Base-by-base conservation (phyloP, 306 rosid genomes). In the Sophora flavescens region DNA sequence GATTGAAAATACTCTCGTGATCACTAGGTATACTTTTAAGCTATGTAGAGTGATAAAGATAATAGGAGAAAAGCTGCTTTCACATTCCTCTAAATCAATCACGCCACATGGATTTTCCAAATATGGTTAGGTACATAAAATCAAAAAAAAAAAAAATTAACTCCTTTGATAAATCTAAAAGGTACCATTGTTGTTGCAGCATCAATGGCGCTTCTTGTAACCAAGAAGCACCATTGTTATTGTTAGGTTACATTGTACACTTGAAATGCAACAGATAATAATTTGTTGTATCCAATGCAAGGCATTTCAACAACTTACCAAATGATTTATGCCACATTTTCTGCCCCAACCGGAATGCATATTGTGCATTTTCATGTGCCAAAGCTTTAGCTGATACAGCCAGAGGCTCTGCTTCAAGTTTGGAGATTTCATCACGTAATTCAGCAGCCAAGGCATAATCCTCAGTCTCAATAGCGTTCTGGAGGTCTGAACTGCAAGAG, bases 311-410 rank as follows among this genome's bases (percentile, higher is more conserved):
- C 26, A 48, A 61, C 60, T 30, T 75, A 87, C 98, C 96, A 81
- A 91, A 91, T 38, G 8, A 38, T 86, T 83, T 92, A 72, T 94
- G 97, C 84, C 51, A 82, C 81, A 91, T 93, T 87, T 85, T 94
- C 87, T 94, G 98, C 65, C 98, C 98, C 88, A 94, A 81, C 32
- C 95, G 93, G 76, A 87, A 94, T 50, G 81, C 69, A 79, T 91
- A 94, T 65, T 89, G 86, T n/a, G 88, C 87, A 86, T 88, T 94
- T 85, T 88, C 95, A 78, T 89, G 86, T 48, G 88, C 97, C 80
- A 94, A 75, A 63, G 93, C 96, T 81, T 88, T 89, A 38, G 93
- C 98, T 18, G 96, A 88, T 33, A 88, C 90, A 58, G 94, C 97
- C 39, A 94, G 84, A 58, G 98, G 88, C 71, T 89, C 96, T 26